A percentile compares a stretch with the other conserved stretches of the same genome.
phyloP scores from a whole-genome alignment of 768 basidiomycete species.

The Asterophora parasitica region DNA sequence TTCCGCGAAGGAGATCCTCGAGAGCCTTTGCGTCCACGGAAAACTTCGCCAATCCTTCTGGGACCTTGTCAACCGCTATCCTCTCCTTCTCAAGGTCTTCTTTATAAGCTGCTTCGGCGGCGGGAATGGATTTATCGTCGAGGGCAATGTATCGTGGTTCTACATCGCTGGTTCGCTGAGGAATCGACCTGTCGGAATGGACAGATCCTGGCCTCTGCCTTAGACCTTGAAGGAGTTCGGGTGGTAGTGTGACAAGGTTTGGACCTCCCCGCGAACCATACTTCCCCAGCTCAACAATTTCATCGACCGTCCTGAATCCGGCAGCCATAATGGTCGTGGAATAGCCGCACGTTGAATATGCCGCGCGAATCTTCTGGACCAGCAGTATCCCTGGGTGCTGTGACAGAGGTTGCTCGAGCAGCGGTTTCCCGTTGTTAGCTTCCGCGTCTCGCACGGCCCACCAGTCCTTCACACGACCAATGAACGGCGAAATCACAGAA shows the following conservation, averaged over 20 bases:
- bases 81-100: slow-evolving; percentile 21
- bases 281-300: slow-evolving; percentile 27
- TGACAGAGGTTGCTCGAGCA: slow-evolving; percentile 16
- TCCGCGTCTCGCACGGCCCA: slow-evolving; percentile 21
- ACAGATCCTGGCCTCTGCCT: slow-evolving; percentile 7
- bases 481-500: slow-evolving; percentile 31
- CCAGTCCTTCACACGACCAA: slow-evolving; percentile 37
- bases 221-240: slow-evolving; percentile 27
- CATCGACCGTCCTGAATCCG: slow-evolving; percentile 28
- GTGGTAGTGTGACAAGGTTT: slow-evolving; percentile 31
- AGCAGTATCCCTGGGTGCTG: slow-evolving; percentile 29
- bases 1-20: slow-evolving; percentile 20
- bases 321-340: slow-evolving; percentile 31
- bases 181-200: no score
- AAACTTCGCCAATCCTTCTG: slow-evolving; percentile 32
- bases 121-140: slow-evolving; percentile 5
- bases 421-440: slow-evolving; percentile 9
- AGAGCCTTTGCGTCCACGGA: slow-evolving; percentile 27
- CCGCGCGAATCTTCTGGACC: slow-evolving; percentile 24
- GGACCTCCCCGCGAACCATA: slow-evolving; percentile 23
- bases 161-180: no score
- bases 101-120: slow-evolving; percentile 18
- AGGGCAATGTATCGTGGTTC: slow-evolving; percentile 11
- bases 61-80: slow-evolving; percentile 30
- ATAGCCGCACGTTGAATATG: slow-evolving; percentile 21